Conservation (phyloP, 139 green algal species). For the Diplosphaera chodatii region DNA sequence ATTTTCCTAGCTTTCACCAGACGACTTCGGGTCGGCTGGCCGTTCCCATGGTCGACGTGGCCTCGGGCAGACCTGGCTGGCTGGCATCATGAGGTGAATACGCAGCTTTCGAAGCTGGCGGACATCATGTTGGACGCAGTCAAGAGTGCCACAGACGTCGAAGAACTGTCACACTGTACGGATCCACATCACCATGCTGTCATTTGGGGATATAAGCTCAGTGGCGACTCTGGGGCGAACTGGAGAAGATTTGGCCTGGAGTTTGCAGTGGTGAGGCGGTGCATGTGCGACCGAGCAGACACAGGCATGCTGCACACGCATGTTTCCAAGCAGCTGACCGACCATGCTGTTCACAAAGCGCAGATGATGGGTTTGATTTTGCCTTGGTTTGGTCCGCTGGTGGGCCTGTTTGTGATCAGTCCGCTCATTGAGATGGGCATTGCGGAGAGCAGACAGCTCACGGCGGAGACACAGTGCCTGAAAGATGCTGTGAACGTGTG, state of each 20-base stretch:
- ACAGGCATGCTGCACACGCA: too few relatives aligned
- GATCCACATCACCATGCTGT: not conserved
- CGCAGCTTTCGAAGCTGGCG: too few relatives aligned
- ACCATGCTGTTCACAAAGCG: too few relatives aligned
- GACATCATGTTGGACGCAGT: too few relatives aligned
- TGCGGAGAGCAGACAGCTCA: slow-evolving; percentile 17
- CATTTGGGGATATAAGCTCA: not conserved
- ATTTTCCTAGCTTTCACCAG: too few relatives aligned
- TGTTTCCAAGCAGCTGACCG: too few relatives aligned
- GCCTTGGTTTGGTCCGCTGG: slow-evolving; percentile 20
- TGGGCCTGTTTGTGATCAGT: slow-evolving; percentile 23
- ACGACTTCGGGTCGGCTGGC: too few relatives aligned
- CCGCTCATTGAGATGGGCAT: slow-evolving; percentile 19
- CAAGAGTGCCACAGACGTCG: too few relatives aligned
- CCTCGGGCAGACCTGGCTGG: too few relatives aligned
- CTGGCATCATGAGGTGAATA: too few relatives aligned
- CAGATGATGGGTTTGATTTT: slow-evolving; percentile 4
- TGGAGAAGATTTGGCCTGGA: not conserved
- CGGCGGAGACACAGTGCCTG: slow-evolving; percentile 19
- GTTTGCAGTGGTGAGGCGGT: not conserved
- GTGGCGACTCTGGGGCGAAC: not conserved
- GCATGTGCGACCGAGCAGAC: not conserved
- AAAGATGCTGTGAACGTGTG: not conserved
- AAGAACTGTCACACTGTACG: not conserved
- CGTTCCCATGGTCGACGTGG: too few relatives aligned